Base-by-base conservation (phyloP, 164 flowering plant species). In the Stephania japonica region DNA sequence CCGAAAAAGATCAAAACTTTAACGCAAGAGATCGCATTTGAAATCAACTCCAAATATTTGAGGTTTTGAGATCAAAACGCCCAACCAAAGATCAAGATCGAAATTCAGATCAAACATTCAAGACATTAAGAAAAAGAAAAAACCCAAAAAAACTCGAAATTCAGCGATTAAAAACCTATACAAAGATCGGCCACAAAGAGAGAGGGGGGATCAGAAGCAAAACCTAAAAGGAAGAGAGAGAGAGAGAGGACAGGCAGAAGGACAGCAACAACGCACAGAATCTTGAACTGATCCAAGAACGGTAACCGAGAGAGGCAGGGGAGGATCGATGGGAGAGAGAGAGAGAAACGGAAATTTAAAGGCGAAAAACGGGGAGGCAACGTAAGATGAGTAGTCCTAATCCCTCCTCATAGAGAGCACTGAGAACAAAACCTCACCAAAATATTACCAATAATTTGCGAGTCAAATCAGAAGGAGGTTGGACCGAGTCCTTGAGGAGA, bases 61-160 rank as follows among this genome's bases (percentile, higher is more conserved):
- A 50, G 11, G 18, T 50, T 50, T 50, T 50, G 59, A 50, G 59
- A 56, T 16, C 6, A 56, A 56, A 19, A n/a, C 18, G 62, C 21
- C 62, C 62, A 19, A 56, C n/a, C 62, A 56, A 56, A 56, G 62
- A 56, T 56, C 62, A 56, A n/a, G 62, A 56, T 56, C n/a, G 21
- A 56, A 56, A 56, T 56, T 56, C 21, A 19, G 23, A 56, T 56
- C 5, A 56, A 56, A 16, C 59, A 47, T 47, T 13, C 53, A 47
- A 47, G 16, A 12, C 9, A 47, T 11, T 14, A 1, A 47, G 10
- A 47, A 12, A 47, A 56, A 53, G 14, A 53, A 5, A 53, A 53
- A 13, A 53, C 2, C 61, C 61, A 1, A 12, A 0, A 53, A 10
- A 19, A 10, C 18, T 56, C 62, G 16, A 56, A 56, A 56, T 56